phyloP scores from a whole-genome alignment of 257 asterid species.

The Ophiorrhiza pumila region DNA sequence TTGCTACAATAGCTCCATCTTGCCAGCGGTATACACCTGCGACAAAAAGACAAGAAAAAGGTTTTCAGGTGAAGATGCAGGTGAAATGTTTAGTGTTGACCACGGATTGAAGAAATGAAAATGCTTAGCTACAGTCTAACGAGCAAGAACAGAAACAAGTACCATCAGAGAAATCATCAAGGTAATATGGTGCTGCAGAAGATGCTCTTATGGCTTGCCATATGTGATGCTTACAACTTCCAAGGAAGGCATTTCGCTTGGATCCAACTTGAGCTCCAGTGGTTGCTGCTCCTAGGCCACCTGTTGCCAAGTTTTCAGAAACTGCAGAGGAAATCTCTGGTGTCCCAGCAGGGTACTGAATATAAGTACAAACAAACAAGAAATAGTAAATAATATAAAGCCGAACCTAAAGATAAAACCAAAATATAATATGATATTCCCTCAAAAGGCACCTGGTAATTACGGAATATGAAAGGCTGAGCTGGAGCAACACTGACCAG shows the following conservation, averaged over 20 bases:
- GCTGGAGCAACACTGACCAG: slow-evolving; percentile 94
- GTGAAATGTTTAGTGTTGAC: slow-evolving; percentile 15
- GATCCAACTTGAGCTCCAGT: slow-evolving; percentile 77
- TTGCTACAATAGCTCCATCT: slow-evolving; percentile 99
- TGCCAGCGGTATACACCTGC: slow-evolving; percentile 89
- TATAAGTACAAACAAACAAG: slow-evolving; percentile 18
- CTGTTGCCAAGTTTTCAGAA: slow-evolving; percentile 63
- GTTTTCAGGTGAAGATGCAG: slow-evolving; percentile 16
- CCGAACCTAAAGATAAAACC: not conserved
- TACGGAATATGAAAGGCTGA: slow-evolving; percentile 97
- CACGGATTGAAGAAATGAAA: slow-evolving; percentile 17
- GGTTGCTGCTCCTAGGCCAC: slow-evolving; percentile 59
- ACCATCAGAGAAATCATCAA: slow-evolving; percentile 99
- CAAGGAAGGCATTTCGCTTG: slow-evolving; percentile 78
- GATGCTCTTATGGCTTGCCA: slow-evolving; percentile 99
- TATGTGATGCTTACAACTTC: slow-evolving; percentile 94
- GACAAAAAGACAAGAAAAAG: slow-evolving; percentile 18
- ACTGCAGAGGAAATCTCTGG: slow-evolving; percentile 70
- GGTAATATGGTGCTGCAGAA: slow-evolving; percentile 98
- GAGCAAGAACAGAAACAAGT: slow-evolving; percentile 17
- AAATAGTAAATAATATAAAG: slow-evolving; percentile 3
- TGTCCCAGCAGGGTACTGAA: slow-evolving; percentile 97
- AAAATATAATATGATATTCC: slow-evolving; percentile 16
- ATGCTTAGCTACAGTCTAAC: slow-evolving; percentile 7
- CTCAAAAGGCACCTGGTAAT: slow-evolving; percentile 72